Base-by-base conservation (phyloP, 768 basidiomycete species). In the Trichaptum fuscoviolaceum region DNA sequence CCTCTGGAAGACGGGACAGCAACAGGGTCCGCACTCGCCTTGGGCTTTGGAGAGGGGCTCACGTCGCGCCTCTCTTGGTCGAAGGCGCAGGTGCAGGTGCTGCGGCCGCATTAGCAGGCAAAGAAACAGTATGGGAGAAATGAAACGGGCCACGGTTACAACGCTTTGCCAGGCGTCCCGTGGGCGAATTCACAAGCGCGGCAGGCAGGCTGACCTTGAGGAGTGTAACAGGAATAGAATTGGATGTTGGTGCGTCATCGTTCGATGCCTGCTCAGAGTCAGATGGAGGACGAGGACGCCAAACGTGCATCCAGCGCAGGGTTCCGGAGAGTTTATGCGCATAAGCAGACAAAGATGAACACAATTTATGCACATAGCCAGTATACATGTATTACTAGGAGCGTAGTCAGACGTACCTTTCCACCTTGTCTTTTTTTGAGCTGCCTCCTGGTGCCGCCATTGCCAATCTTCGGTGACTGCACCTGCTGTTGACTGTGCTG, bases 11-110 rank as follows among this genome's bases (percentile, higher is more conserved):
- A 10, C 23, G 75, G 27, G 63, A 63, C 23, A 63, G 70, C 62
- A 67, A 76, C 73, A 20, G 87, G 88, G 7, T 82, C 85, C 23
- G 58, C 23, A 7, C 20, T 60, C n/a, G 58, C 58, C 58, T 60
- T 60, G 35, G 35, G 35, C 8, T 7, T 60, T 10, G 58, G 58
- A 7, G 58, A 20, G n/a, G 58, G 58, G 58, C 58, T 60, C 27
- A 10, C 7, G 23, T 20, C n/a, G 23, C 23, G 23, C 58, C n/a
- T 60, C 27, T 23, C 23, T 20, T 23, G 57, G n/a, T n/a, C 15
- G 57, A 23, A 57, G 57, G 7, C 8, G 58, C 7, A 60, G 58
- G n/a, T 7, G 58, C 7, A 20, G 58, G 58, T 60, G 58, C 58
- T 60, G 58, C 27, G 27, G 58, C 27, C 27, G 58, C 58, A 30